Conservation (phyloP, 106 monocot species). For the Dendrobium nobile region DNA sequence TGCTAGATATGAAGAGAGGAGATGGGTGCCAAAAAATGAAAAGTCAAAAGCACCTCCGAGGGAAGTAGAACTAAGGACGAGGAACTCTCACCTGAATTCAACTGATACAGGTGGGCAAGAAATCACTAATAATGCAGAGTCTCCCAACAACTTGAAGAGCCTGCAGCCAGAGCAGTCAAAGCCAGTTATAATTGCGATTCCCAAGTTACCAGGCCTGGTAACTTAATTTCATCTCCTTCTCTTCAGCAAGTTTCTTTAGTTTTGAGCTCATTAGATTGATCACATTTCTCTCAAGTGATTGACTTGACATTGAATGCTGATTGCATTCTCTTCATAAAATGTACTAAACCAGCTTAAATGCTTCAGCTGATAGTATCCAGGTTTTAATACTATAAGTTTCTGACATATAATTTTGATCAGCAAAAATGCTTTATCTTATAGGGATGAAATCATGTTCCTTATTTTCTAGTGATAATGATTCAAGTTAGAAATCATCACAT, state of each 20-base stretch:
- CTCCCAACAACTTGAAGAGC: slow-evolving; percentile 24
- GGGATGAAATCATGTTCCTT: background rate
- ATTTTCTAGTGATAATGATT: too few species aligned
- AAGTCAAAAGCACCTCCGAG: slow-evolving; percentile 27
- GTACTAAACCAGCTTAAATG: background rate
- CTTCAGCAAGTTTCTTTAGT: background rate
- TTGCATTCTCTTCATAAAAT: background rate
- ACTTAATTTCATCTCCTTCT: background rate
- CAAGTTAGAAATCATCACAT: too few species aligned
- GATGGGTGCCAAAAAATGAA: slow-evolving; percentile 71
- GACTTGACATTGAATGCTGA: background rate
- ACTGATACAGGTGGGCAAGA: slow-evolving; percentile 20
- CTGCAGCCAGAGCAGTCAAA: slow-evolving; percentile 19
- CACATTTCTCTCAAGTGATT: background rate
- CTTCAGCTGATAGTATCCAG: background rate
- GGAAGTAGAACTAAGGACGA: slow-evolving; percentile 21
- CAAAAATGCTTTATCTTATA: background rate
- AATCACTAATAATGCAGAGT: slow-evolving; percentile 18
- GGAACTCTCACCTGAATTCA: slow-evolving; percentile 10
- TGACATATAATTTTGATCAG: background rate
- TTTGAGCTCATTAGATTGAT: slow-evolving; percentile 1
- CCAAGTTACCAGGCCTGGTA: slow-evolving; percentile 48
- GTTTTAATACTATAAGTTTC: background rate
- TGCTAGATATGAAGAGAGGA: slow-evolving; percentile 88
- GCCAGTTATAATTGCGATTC: slow-evolving; percentile 26